Conservation (phyloP, 2,329 filamentous ascomycete genomes). For the Venturia pyrina region DNA sequence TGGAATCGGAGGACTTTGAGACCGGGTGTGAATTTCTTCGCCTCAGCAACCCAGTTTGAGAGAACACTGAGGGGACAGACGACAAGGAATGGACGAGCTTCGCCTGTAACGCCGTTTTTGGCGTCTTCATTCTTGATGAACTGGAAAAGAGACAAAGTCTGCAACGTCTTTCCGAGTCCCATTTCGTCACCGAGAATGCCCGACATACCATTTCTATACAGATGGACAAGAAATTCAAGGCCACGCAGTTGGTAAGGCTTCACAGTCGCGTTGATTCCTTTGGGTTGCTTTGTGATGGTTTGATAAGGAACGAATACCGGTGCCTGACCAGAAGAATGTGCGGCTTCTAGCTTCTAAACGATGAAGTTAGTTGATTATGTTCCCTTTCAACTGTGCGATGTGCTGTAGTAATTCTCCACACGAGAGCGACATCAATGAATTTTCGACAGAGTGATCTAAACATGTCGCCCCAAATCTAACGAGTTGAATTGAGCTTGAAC, state of each 20-base stretch:
- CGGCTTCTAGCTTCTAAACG: not conserved
- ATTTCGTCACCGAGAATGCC: constrained; percentile 67
- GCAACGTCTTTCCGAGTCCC: constrained; percentile 64
- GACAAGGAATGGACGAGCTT: constrained; percentile 72
- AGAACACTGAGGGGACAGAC: constrained; percentile 65
- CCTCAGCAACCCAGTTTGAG: constrained; percentile 63
- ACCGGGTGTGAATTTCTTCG: constrained; percentile 67
- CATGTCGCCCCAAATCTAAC: constrained; percentile 15
- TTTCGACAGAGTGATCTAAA: no score
- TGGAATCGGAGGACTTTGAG: constrained; percentile 66
- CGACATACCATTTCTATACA: constrained; percentile 55
- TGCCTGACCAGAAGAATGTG: constrained; percentile 14
- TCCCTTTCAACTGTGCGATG: no score
- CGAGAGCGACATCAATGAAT: no score
- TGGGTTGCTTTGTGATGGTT: constrained; percentile 20
- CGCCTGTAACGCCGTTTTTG: constrained; percentile 51
- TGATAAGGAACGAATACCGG: constrained; percentile 29
- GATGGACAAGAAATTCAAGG: constrained; percentile 82
- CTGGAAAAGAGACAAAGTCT: constrained; percentile 63
- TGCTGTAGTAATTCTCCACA: no score
- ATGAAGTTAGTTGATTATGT: not conserved
- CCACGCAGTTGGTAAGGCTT: constrained; percentile 93
- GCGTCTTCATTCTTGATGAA: constrained; percentile 63
- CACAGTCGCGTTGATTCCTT: constrained; percentile 38
- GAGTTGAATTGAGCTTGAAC: not conserved